phyloP scores from a whole-genome alignment of 192 early-diverging fungal species.

The Coemansia sp. region DNA sequence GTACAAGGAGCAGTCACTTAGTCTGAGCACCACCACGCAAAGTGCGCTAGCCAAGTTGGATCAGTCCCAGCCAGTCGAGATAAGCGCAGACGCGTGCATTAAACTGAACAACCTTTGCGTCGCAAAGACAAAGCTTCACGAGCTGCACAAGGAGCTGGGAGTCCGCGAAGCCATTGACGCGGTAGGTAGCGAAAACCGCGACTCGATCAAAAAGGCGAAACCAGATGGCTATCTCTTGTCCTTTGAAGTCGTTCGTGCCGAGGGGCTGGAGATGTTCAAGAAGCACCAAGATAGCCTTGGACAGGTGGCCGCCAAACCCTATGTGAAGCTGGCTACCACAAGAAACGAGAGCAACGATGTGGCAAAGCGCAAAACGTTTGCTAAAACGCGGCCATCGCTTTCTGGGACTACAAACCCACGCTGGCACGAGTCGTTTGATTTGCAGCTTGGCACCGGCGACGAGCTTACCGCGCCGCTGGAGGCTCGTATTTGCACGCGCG shows the following conservation, averaged over 20 bases:
- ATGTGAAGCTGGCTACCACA: slow-evolving; percentile 61
- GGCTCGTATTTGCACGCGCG: slow-evolving; percentile 54
- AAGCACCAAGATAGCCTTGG: slow-evolving; percentile 56
- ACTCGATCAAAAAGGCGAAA: slow-evolving; percentile 23
- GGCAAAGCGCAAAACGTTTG: slow-evolving; percentile 63
- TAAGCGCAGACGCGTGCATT: slow-evolving; percentile 46
- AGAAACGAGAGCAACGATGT: slow-evolving; percentile 45
- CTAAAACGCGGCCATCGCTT: slow-evolving; percentile 55
- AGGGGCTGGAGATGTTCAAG: slow-evolving; percentile 65
- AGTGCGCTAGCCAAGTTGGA: slow-evolving; percentile 45
- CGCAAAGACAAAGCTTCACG: slow-evolving; percentile 43
- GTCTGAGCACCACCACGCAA: slow-evolving; percentile 33
- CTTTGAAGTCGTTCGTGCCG: slow-evolving; percentile 70
- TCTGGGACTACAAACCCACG: slow-evolving; percentile 64
- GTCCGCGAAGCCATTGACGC: slow-evolving; percentile 34
- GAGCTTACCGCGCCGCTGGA: slow-evolving; percentile 39
- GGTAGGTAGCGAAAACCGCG: slow-evolving; percentile 46
- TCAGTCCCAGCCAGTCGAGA: slow-evolving; percentile 30
- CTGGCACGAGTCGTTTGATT: slow-evolving; percentile 80
- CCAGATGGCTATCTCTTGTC: slow-evolving; percentile 59
- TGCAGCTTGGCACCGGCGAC: slow-evolving; percentile 57
- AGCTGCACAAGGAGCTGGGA: slow-evolving; percentile 49
- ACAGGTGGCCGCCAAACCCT: slow-evolving; percentile 54
- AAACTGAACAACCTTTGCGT: slow-evolving; percentile 55
- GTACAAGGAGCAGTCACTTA: slow-evolving; percentile 53